phyloP scores from a whole-genome alignment of 2,329 filamentous ascomycete genomes.

The Venturiaceae sp. region DNA sequence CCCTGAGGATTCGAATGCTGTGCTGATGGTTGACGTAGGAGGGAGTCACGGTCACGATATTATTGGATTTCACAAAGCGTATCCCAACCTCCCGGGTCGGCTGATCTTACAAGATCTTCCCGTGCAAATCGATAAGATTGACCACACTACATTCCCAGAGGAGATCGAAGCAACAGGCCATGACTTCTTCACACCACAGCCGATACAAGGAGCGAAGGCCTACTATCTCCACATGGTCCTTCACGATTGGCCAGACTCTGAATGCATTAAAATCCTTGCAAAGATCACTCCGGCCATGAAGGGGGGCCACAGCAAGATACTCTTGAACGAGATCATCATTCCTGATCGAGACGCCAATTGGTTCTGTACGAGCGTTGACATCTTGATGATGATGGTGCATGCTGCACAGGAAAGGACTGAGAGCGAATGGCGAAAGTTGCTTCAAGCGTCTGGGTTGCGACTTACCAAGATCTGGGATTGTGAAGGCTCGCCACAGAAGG shows the following conservation, averaged over 20 bases:
- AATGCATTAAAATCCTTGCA: conserved; percentile 16
- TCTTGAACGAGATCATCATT: conserved; percentile 21
- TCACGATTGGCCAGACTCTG: conserved; percentile 21
- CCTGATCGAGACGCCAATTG: conserved; percentile 22
- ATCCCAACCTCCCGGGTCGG: neutral
- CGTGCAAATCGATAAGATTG: neutral
- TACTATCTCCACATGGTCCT: conserved; percentile 15
- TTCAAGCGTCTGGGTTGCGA: conserved; percentile 15
- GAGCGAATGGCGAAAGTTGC: conserved; percentile 23
- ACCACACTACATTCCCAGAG: neutral
- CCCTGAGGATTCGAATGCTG: neutral
- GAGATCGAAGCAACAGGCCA: neutral
- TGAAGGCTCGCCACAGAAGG: neutral
- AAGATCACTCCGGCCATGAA: conserved; percentile 16
- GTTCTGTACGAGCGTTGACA: conserved; percentile 27
- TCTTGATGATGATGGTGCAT: conserved; percentile 26
- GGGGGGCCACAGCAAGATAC: conserved; percentile 20
- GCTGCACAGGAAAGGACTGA: conserved; percentile 28
- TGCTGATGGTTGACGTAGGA: conserved; percentile 1
- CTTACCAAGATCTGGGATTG: neutral
- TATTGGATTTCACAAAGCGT: neutral
- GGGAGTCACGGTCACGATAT: neutral
- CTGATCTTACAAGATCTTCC: neutral
- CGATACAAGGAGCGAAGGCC: conserved; percentile 9
- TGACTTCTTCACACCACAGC: conserved; percentile 11